These are phyloP conservation scores for Tilletia setariae DNA, from an alignment of 1,284 basidiomycete species.

Conservation along the genomic window DNA sequence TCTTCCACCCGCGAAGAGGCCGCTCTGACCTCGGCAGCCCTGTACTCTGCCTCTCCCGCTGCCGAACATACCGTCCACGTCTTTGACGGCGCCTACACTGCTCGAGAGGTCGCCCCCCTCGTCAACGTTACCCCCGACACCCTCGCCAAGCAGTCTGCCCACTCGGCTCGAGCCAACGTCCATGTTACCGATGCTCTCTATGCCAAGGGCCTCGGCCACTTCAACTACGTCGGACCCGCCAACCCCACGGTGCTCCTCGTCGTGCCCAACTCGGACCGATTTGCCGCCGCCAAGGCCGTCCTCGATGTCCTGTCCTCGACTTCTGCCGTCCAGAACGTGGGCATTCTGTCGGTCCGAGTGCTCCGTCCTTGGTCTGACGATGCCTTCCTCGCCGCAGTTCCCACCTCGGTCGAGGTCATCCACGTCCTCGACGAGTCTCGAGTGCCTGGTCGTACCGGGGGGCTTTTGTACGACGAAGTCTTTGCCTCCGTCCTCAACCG, in stretches of 20 bases:
- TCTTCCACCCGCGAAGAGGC: conserved; percentile 48
- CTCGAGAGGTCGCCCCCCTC: conserved; percentile 41
- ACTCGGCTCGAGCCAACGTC: conserved; percentile 77
- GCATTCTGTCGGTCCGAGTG: conserved; percentile 41
- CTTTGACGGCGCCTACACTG: conserved; percentile 52
- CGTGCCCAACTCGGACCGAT: conserved; percentile 47
- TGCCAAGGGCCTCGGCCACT: conserved; percentile 28
- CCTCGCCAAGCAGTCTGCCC: conserved; percentile 57
- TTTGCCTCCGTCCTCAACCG: not conserved
- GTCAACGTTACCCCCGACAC: conserved; percentile 31
- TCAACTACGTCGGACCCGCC: conserved; percentile 48
- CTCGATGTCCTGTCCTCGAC: conserved; percentile 35
- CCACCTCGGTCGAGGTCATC: conserved; percentile 39
- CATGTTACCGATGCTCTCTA: conserved; percentile 23
- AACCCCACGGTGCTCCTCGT: conserved; percentile 44
- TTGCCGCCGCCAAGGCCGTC: conserved; percentile 42
- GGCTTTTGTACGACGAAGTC: conserved; percentile 13
- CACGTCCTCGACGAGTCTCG: conserved; percentile 50
- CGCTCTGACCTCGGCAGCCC: conserved; percentile 45
- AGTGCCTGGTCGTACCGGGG: not conserved
- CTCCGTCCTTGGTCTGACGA: conserved; percentile 44
- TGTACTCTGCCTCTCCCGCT: conserved; percentile 32
- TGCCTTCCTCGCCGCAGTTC: conserved; percentile 40
- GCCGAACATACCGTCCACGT: conserved; percentile 46
- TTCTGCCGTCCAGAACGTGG: conserved; percentile 24